Percentiles rank a stretch among this genome's conserved stretches.
Evolutionary conservation across 1,139 yeast genomes (phyloP).

Genomic region (Meyerozyma sp.): DNA sequence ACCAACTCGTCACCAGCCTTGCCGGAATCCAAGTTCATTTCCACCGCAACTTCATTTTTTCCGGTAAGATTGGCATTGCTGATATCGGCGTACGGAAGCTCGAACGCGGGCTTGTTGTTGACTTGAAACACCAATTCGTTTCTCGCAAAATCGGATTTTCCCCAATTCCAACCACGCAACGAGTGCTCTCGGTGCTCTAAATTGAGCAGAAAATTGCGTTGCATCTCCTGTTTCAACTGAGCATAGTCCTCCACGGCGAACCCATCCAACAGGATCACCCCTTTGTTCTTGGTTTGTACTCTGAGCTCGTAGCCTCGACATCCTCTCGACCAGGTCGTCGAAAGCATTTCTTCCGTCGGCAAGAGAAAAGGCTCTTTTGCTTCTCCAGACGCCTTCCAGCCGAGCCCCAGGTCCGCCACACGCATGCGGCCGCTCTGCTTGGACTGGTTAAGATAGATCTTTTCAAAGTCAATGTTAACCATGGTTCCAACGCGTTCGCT

Average conservation of each 20-base stretch:
- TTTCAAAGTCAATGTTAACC: conserved; percentile 67
- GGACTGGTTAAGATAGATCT: conserved; percentile 84
- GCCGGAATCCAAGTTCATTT: conserved; percentile 60
- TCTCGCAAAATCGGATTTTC: conserved; percentile 85
- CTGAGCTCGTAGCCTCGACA: conserved; percentile 87
- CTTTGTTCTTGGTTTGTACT: conserved; percentile 82
- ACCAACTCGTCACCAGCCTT: conserved; percentile 93
- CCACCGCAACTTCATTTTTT: conserved; percentile 89
- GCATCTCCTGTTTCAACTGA: conserved; percentile 76
- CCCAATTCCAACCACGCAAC: conserved; percentile 99
- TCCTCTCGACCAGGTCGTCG: conserved; percentile 90
- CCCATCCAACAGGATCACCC: conserved; percentile 86
- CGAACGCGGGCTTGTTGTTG: conserved; percentile 87
- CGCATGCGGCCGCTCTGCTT: conserved; percentile 84
- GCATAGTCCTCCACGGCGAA: conserved; percentile 80
- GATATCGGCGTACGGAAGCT: conserved; percentile 76
- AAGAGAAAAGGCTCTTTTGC: conserved; percentile 72
- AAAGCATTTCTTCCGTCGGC: conserved; percentile 76
- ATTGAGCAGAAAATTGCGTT: conserved; percentile 64
- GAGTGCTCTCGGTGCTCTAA: conserved; percentile 88
- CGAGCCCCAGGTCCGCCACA: conserved; percentile 90
- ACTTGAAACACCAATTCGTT: conserved; percentile 84
- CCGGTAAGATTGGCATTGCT: conserved; percentile 90
- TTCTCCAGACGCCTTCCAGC: conserved; percentile 82
- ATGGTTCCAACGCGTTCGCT: conserved; percentile 11